phyloP scores from a whole-genome alignment of 495 filamentous ascomycete genomes.

The Penicillium manginii region DNA sequence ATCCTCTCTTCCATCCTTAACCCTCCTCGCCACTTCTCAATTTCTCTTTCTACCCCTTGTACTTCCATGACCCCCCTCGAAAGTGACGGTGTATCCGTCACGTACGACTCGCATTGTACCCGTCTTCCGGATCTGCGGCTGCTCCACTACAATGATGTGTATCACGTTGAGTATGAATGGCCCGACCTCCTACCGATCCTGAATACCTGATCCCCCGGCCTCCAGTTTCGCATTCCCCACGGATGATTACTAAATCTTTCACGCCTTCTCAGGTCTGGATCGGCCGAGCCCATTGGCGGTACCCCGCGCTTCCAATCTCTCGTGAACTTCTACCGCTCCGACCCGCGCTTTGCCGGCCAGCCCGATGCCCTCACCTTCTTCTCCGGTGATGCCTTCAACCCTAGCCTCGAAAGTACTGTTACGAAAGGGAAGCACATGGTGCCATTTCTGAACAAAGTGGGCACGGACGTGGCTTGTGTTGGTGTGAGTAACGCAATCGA shows the following conservation, averaged over 20 bases:
- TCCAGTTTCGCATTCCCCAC: background rate
- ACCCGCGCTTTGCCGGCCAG: constrained; percentile 59
- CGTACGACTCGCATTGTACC: constrained; percentile 54
- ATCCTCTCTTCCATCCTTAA: constrained; percentile 7
- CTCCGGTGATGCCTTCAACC: constrained; percentile 92
- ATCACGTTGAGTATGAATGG: constrained; percentile 72
- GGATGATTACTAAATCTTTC: background rate
- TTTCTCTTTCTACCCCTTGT: background rate
- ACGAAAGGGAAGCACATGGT: constrained; percentile 93
- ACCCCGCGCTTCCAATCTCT: constrained; percentile 79
- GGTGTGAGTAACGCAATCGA: constrained; percentile 59
- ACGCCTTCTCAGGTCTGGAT: constrained; percentile 50
- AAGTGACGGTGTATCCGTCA: constrained; percentile 47
- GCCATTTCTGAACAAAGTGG: constrained; percentile 76
- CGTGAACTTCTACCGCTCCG: constrained; percentile 68
- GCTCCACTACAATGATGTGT: constrained; percentile 91
- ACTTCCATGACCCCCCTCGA: constrained; percentile 36
- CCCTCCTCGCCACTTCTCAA: constrained; percentile 1
- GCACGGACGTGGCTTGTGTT: constrained; percentile 75
- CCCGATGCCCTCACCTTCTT: constrained; percentile 77
- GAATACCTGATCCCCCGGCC: background rate
- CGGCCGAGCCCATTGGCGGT: constrained; percentile 80
- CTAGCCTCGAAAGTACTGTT: constrained; percentile 80
- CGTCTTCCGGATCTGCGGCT: constrained; percentile 73
- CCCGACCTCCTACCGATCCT: background rate